Evolutionary conservation across 306 rosid species (phyloP).

Genomic region (Acacia confusa): DNA sequence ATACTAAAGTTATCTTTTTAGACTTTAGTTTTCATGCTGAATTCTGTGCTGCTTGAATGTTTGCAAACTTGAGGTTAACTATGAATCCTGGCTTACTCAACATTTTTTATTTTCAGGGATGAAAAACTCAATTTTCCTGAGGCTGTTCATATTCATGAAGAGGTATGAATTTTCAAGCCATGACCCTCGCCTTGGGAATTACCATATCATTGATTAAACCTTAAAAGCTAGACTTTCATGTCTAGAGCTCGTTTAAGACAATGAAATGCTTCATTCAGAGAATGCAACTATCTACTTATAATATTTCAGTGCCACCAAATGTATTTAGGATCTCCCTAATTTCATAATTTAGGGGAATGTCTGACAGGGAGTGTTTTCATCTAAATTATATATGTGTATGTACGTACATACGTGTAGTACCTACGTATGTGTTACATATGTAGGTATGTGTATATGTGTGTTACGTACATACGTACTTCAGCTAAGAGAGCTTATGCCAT

Average conservation of each 20-base stretch:
- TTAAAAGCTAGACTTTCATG: conserved; percentile 3
- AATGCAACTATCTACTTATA: conserved; percentile 18
- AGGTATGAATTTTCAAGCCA: conserved; percentile 52
- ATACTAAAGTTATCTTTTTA: conserved; percentile 6
- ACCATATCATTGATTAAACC: not conserved
- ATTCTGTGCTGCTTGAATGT: not conserved
- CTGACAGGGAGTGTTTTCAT: not conserved
- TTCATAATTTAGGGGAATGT: conserved; percentile 10
- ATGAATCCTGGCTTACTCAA: conserved; percentile 12
- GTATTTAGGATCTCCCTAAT: not conserved
- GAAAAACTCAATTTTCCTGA: conserved; percentile 77
- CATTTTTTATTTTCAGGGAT: conserved; percentile 65
- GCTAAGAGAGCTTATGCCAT: not conserved
- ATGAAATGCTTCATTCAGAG: conserved; percentile 14
- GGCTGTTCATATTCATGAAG: conserved; percentile 69
- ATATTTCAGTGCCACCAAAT: conserved; percentile 4
- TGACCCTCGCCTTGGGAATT: conserved; percentile 4
- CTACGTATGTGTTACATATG: too few species aligned
- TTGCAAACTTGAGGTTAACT: conserved; percentile 11
- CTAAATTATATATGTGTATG: not conserved
- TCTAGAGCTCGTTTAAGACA: not conserved
- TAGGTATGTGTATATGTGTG: too few species aligned
- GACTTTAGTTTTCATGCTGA: conserved; percentile 9
- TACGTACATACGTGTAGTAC: too few species aligned
- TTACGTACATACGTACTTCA: too few species aligned